phyloP scores from a whole-genome alignment of 108 stramenopile genomes.

The Epithemia pelagica region DNA sequence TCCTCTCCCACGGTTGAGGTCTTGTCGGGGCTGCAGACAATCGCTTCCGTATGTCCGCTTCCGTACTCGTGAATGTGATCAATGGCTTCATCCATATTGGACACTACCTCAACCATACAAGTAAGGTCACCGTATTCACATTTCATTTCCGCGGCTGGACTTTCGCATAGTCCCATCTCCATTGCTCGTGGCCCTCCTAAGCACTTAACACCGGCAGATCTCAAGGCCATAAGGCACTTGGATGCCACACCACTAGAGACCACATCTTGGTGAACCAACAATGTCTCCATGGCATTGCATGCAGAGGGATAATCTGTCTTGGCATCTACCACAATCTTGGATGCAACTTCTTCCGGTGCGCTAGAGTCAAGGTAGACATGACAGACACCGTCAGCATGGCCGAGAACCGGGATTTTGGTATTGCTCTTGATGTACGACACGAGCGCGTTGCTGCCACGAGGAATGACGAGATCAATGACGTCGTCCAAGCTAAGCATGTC shows the following conservation, averaged over 20 bases:
- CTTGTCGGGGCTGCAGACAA: slow-evolving; percentile 81
- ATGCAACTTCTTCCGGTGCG: slow-evolving; percentile 64
- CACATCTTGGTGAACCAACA: slow-evolving; percentile 86
- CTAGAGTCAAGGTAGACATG: slow-evolving; percentile 91
- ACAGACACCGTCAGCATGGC: slow-evolving; percentile 99
- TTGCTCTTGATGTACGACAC: slow-evolving; percentile 87
- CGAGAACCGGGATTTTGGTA: slow-evolving; percentile 95
- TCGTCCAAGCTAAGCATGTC: slow-evolving; percentile 80
- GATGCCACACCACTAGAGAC: slow-evolving; percentile 62
- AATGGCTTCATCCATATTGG: slow-evolving; percentile 82
- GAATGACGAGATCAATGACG: slow-evolving; percentile 98
- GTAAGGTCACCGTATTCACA: slow-evolving; percentile 92
- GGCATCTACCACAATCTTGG: slow-evolving; percentile 78
- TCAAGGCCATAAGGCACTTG: slow-evolving; percentile 61
- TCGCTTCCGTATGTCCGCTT: slow-evolving; percentile 93
- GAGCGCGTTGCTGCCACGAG: slow-evolving; percentile 88
- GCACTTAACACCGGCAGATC: slow-evolving; percentile 81
- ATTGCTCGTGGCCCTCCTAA: slow-evolving; percentile 84
- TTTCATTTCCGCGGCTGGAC: slow-evolving; percentile 59
- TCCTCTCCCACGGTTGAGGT: slow-evolving; percentile 59
- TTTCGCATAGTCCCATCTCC: slow-evolving; percentile 64
- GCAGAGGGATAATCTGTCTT: slow-evolving; percentile 98
- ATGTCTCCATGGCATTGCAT: slow-evolving; percentile 97
- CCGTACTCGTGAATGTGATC: slow-evolving; percentile 92
- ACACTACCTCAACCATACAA: slow-evolving; percentile 92